Conservation (phyloP, 176 grass and related monocot genomes). For the Carex littledalei region DNA sequence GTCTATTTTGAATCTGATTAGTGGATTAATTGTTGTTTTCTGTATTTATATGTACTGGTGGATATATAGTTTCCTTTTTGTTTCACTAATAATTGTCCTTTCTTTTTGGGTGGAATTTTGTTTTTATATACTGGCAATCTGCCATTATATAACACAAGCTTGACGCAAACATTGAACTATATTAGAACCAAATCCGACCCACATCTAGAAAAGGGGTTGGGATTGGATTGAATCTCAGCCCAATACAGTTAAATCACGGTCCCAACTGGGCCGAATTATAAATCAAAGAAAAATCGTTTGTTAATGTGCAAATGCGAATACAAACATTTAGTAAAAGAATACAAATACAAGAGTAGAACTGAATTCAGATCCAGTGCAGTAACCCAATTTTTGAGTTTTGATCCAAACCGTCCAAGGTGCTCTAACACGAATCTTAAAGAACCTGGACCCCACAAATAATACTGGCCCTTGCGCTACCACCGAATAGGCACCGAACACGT, state of each 20-base stretch:
- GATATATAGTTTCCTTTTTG: background rate
- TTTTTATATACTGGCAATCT: background rate
- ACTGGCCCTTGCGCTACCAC: no score
- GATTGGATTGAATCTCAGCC: background rate
- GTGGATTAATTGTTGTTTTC: background rate
- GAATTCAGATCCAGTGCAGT: no score
- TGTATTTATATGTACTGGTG: background rate
- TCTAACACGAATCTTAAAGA: no score
- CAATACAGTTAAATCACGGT: background rate
- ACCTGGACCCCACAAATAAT: no score
- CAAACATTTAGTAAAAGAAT: no score
- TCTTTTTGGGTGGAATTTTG: background rate
- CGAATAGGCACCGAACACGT: no score
- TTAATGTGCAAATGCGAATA: no score
- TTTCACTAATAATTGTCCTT: background rate
- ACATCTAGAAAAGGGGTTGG: background rate
- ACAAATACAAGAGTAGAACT: no score
- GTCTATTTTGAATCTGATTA: background rate
- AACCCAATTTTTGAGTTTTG: no score
- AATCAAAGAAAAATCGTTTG: no score
- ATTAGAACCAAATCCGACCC: background rate
- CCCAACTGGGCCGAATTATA: background rate
- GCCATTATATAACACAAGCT: background rate
- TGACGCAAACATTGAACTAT: background rate
- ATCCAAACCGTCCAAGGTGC: no score